Conservation (phyloP, 768 basidiomycete species). For the Pleurotus citrinopileatus region DNA sequence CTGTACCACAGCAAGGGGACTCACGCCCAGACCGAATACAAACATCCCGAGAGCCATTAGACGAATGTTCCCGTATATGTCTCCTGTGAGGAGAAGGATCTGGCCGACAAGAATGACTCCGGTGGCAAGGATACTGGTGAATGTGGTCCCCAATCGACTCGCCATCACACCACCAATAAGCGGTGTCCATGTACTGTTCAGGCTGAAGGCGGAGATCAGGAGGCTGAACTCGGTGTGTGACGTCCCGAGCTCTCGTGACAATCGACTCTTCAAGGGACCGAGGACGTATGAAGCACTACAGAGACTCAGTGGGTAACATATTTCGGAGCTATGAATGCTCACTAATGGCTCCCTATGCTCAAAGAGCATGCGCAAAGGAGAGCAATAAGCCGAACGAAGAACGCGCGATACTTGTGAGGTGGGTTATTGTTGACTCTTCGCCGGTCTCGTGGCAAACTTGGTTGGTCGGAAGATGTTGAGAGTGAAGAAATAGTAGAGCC, state of each 20-base stretch:
- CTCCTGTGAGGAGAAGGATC: slow-evolving; percentile 62
- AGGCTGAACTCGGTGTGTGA: slow-evolving; percentile 77
- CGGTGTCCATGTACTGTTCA: slow-evolving; percentile 75
- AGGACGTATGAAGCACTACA: slow-evolving; percentile 69
- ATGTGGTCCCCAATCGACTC: slow-evolving; percentile 68
- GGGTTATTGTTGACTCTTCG: background rate
- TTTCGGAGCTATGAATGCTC: slow-evolving; percentile 19
- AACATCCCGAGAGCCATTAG: slow-evolving; percentile 77
- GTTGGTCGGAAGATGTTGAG: background rate
- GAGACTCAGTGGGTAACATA: background rate
- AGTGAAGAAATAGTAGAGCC: background rate
- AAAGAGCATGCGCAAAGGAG: slow-evolving; percentile 70
- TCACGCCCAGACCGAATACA: slow-evolving; percentile 75
- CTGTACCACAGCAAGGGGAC: slow-evolving; percentile 79
- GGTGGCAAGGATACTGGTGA: slow-evolving; percentile 71
- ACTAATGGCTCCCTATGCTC: slow-evolving; percentile 80
- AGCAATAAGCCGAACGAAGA: slow-evolving; percentile 55
- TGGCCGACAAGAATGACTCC: slow-evolving; percentile 64
- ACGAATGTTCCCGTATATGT: slow-evolving; percentile 55
- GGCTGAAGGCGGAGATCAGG: slow-evolving; percentile 70
- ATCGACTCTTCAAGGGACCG: slow-evolving; percentile 72
- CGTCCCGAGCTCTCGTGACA: slow-evolving; percentile 68
- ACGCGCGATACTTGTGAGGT: slow-evolving; percentile 24
- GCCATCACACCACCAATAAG: slow-evolving; percentile 73
- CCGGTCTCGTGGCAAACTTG: background rate